Base-by-base conservation (phyloP, 805 yeast genomes). In the Myxozyma mucilagina region DNA sequence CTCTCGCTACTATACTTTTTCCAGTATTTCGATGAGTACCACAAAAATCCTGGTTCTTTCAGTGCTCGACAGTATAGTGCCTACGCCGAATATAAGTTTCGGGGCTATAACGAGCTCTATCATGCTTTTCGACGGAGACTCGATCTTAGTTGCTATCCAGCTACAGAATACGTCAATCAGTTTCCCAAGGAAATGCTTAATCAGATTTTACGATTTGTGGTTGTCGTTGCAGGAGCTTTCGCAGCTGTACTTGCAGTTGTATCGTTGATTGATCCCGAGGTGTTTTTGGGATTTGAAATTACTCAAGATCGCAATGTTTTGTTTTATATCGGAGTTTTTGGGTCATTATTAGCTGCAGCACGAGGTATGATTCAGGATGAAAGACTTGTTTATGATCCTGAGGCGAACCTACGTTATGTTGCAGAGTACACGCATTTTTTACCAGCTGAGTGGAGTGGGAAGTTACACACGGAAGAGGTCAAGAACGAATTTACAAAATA, bases 41-140 rank as follows among this genome's bases (percentile, higher is more conserved):
- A 89, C 71, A 84, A 89, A 47, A 88, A 93, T 57, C 99, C 99
- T 0, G 84, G 91, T 1, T 79, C 90, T 10, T 79, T 94, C 57
- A 87, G 90, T 5, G 80, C 91, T 1, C 78, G 99, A 50, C 96
- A 91, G 68, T 94, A 90, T 71, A 90, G 98, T 0, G 97, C 97
- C 0, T 84, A 83, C 74, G 97, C 98, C 0, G 92, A 89, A 69
- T 94, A 98, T 98, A 90, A 87, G 71, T 82, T 94, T 69, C 79
- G 99, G 59, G 99, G 94, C 70, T 90, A 88, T 71, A 94, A 94
- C 73, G 99, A 94, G 71, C 79, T 94, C 8, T 90, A 90, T 47
- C 99, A 94, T 73, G 80, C 93, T 32, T 94, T 94, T 74, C 84
- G 85, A 59, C 85, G 86, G 67, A 79, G 99, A 53, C 75, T 94